Conservation (phyloP, 2,329 filamentous ascomycete species). For the Elsinoe fawcettii region DNA sequence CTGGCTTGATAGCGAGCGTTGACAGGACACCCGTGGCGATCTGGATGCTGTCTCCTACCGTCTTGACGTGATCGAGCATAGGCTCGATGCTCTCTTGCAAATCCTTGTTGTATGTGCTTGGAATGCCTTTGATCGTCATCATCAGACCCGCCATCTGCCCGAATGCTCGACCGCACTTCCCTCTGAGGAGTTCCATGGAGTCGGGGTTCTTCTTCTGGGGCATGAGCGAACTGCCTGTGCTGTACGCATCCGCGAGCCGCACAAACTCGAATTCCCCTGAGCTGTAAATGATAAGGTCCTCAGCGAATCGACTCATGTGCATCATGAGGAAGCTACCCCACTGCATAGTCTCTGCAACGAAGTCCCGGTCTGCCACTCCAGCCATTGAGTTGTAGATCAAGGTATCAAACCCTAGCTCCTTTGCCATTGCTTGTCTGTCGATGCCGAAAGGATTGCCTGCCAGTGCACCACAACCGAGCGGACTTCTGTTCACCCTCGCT, state of each 20-base stretch:
- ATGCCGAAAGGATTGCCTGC: slow-evolving; percentile 78
- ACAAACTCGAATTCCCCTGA: slow-evolving; percentile 71
- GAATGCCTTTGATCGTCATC: slow-evolving; percentile 67
- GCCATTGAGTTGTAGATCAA: slow-evolving; percentile 71
- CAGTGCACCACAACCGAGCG: slow-evolving; percentile 67
- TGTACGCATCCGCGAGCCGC: slow-evolving; percentile 68
- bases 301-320: slow-evolving; percentile 71
- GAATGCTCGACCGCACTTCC: slow-evolving; percentile 68
- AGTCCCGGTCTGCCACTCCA: slow-evolving; percentile 70
- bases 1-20: slow-evolving; percentile 60
- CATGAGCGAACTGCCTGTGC: slow-evolving; percentile 69
- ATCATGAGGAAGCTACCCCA: slow-evolving; percentile 73
- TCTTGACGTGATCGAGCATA: slow-evolving; percentile 79
- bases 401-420: slow-evolving; percentile 72
- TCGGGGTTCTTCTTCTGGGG: slow-evolving; percentile 81
- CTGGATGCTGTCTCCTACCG: slow-evolving; percentile 68
- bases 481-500: slow-evolving; percentile 62
- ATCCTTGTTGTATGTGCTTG: slow-evolving; percentile 84
- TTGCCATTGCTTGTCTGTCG: slow-evolving; percentile 68
- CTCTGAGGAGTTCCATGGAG: slow-evolving; percentile 65
- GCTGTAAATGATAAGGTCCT: slow-evolving; percentile 80
- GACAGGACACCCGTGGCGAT: slow-evolving; percentile 75
- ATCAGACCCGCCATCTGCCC: slow-evolving; percentile 76
- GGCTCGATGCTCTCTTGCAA: slow-evolving; percentile 81
- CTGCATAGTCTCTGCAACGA: slow-evolving; percentile 72